These are phyloP conservation scores for Scolecobasidium constrictum DNA, from an alignment of 2,329 filamentous ascomycete species.

Conservation along the genomic window DNA sequence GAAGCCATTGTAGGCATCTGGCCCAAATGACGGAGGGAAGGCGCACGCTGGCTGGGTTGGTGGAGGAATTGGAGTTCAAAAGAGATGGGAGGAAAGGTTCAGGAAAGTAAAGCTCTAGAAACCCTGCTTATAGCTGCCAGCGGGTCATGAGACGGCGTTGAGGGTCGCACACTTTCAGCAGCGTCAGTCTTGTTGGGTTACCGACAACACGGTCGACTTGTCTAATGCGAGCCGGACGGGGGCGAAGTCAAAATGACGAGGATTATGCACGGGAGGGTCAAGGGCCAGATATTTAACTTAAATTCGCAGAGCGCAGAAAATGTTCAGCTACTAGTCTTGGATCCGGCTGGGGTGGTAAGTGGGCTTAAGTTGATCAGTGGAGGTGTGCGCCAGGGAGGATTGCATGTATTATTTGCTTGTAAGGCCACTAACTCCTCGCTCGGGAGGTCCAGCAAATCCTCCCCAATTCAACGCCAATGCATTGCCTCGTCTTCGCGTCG, in stretches of 20 bases:
- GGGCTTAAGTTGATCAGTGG: background rate
- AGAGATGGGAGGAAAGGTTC: background rate
- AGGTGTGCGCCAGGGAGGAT: background rate
- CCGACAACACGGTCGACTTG: background rate
- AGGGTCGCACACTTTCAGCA: constrained; percentile 1
- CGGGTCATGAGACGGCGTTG: constrained; percentile 10
- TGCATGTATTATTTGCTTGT: too few species aligned
- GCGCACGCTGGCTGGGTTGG: constrained; percentile 2
- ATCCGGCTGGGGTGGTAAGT: background rate
- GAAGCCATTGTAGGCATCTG: constrained; percentile 33
- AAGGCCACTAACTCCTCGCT: too few species aligned
- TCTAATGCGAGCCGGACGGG: background rate
- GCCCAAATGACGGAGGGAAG: background rate
- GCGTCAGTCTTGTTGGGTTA: background rate
- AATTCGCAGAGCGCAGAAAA: background rate
- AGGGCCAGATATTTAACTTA: background rate
- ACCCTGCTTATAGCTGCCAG: constrained; percentile 3
- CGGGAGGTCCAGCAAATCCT: too few species aligned
- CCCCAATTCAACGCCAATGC: too few species aligned
- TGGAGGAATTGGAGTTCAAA: background rate
- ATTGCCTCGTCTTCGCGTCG: too few species aligned
- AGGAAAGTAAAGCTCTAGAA: constrained; percentile 3
- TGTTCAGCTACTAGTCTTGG: background rate
- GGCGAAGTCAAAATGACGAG: background rate
- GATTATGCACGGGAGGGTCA: background rate